Conservation (phyloP, 148 eudicot genomes). For the Camellia japonica region DNA sequence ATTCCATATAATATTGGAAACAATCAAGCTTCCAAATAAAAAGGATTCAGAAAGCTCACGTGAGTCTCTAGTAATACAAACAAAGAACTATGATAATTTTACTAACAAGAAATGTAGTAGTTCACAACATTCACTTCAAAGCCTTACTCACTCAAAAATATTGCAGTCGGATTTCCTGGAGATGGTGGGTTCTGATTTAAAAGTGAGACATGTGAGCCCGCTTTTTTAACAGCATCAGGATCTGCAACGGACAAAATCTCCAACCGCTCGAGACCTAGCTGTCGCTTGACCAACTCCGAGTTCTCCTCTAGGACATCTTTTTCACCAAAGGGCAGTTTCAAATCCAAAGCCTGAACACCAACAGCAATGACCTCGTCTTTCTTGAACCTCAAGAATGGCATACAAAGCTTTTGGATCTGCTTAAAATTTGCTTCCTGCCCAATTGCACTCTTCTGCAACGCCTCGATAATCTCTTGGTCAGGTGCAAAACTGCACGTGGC, state of each 20-base stretch:
- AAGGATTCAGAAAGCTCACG: background rate
- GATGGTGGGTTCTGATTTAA: constrained; percentile 77
- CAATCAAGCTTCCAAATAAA: background rate
- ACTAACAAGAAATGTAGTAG: background rate
- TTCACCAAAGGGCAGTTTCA: constrained; percentile 84
- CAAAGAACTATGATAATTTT: background rate
- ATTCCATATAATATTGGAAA: background rate
- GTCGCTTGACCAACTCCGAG: constrained; percentile 56
- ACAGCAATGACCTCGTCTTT: constrained; percentile 69
- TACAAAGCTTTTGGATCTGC: constrained; percentile 71
- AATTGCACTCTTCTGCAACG: constrained; percentile 55
- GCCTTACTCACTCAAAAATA: constrained; percentile 44
- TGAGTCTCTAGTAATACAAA: background rate
- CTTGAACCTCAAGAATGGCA: constrained; percentile 90
- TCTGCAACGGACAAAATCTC: constrained; percentile 55
- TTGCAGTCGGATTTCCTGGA: constrained; percentile 81
- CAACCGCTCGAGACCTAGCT: constrained; percentile 62
- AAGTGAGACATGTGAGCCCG: constrained; percentile 49
- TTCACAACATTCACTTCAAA: background rate
- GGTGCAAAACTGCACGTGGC: constrained; percentile 55
- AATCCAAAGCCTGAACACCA: constrained; percentile 77
- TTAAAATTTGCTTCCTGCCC: constrained; percentile 58
- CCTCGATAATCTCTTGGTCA: constrained; percentile 60
- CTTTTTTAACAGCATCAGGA: constrained; percentile 47
- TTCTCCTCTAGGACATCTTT: constrained; percentile 68